These are phyloP conservation scores for Daedaleopsis sinensis DNA, from an alignment of 768 basidiomycete species.

Conservation along the genomic window DNA sequence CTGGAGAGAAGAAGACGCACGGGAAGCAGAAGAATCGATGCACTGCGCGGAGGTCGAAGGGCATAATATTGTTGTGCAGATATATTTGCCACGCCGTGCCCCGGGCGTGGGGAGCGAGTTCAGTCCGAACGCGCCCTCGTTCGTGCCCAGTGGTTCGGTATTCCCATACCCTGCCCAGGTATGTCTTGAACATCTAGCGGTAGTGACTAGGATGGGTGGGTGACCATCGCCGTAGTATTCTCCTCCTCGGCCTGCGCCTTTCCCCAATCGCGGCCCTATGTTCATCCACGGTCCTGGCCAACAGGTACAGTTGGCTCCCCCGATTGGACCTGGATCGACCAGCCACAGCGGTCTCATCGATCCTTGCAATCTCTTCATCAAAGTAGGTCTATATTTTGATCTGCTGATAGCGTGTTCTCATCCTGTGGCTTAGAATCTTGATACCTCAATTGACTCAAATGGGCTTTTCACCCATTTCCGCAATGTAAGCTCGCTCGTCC, in stretches of 20 bases:
- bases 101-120: slow-evolving; percentile 63
- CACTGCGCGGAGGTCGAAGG: slow-evolving; percentile 85
- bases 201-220: not conserved
- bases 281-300: slow-evolving; percentile 90
- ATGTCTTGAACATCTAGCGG: slow-evolving; percentile 14
- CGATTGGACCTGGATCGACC: slow-evolving; percentile 70
- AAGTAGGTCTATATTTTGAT: slow-evolving; percentile 47
- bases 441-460: slow-evolving; percentile 85
- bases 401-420: slow-evolving; percentile 18
- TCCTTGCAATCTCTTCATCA: slow-evolving; percentile 90
- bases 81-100: slow-evolving; percentile 68
- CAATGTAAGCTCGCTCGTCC: slow-evolving; percentile 47
- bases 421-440: slow-evolving; percentile 64
- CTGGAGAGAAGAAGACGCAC: slow-evolving; percentile 86
- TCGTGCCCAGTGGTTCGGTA: slow-evolving; percentile 71
- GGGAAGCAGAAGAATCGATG: slow-evolving; percentile 76
- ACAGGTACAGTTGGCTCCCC: slow-evolving; percentile 83
- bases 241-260: slow-evolving; percentile 58
- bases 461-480: slow-evolving; percentile 83
- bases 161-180: slow-evolving; percentile 69
- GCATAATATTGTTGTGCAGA: slow-evolving; percentile 81
- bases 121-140: slow-evolving; percentile 72
- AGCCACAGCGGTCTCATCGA: slow-evolving; percentile 90
- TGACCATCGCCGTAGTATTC: slow-evolving; percentile 53
- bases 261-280: slow-evolving; percentile 45